Evolutionary conservation across 805 yeast species (phyloP), one percentile per base, ranked within the genome.

Genomic region (Alloascoidea africana): DNA sequence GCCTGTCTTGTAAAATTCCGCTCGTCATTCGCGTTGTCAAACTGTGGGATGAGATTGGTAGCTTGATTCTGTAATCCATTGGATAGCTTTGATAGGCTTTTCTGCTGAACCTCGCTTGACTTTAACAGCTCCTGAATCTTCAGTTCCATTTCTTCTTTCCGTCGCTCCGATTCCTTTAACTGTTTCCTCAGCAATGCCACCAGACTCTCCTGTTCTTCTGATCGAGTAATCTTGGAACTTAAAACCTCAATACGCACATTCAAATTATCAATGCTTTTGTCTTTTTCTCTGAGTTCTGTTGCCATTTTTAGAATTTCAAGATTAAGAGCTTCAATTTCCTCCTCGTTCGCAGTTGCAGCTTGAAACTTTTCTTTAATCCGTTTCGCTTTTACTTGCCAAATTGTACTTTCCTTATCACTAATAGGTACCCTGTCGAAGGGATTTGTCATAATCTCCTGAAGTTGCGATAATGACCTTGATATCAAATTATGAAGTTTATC

Each of bases 191-290:
- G 19, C 15, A 43, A 42, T 2, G 42, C 37, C 5, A 51, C 33
- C 14, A 38, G 38, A 18, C 32, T 40, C 35, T 46, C 50, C 14
- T 48, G 46, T 11, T 43, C 47, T 19, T 41, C 39, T 4, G 52
- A 38, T 33, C 46, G 46, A 18, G 36, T 34, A 3, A 49, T 36
- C 30, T 46, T 43, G 5, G 51, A 38, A 16, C 42, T 44, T 5
- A 44, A 35, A 13, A 51, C 37, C 8, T 41, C 45, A 11, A 44
- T 15, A 35, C 44, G 48, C 18, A 52, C 45, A 14, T 42, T 36
- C 11, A 49, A 39, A 32, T 52, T 56, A 36, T 52, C 56, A 5
- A 52, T 39, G 4, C 18, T 36, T 14, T 37, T 41, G 27, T 49
- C 53, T 19, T 47, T 46, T 3, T 35, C 32, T 5, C 45, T 40